Percentiles rank a stretch among this genome's conserved stretches.
phyloP scores from a whole-genome alignment of 1,284 basidiomycete species.

The Leccinum pseudoinsigne region DNA sequence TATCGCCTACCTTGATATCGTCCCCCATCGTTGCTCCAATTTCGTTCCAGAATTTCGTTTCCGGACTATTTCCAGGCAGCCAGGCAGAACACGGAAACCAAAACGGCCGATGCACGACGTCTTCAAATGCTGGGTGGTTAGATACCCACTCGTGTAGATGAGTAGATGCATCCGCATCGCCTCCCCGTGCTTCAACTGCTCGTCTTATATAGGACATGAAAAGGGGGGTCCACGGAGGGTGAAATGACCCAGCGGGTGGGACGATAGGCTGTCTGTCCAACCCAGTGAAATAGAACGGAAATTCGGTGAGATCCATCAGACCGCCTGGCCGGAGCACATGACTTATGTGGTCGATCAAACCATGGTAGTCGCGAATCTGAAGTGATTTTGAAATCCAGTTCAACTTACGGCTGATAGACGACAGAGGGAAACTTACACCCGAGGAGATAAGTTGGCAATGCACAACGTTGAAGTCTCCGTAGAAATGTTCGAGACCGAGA shows the following conservation, averaged over 20 bases:
- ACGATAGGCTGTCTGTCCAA: constrained; percentile 45
- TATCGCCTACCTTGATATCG: constrained; percentile 40
- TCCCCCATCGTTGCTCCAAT: constrained; percentile 41
- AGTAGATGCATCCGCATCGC: constrained; percentile 57
- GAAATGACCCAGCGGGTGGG: constrained; percentile 40
- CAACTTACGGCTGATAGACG: constrained; percentile 9
- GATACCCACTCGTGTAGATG: constrained; percentile 54
- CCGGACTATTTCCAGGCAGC: constrained; percentile 34
- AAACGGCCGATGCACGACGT: constrained; percentile 52
- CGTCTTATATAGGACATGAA: constrained; percentile 55
- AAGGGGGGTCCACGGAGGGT: constrained; percentile 55
- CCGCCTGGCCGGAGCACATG: constrained; percentile 69
- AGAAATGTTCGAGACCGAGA: constrained; percentile 78
- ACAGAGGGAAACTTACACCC: constrained; percentile 50
- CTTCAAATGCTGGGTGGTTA: constrained; percentile 53
- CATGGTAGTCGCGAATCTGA: constrained; percentile 68
- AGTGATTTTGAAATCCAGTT: constrained; percentile 13
- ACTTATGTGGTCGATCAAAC: constrained; percentile 65
- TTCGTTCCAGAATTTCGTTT: constrained; percentile 33
- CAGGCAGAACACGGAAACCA: constrained; percentile 61
- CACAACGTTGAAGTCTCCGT: constrained; percentile 71
- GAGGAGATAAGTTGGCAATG: constrained; percentile 69
- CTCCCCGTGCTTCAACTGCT: constrained; percentile 57
- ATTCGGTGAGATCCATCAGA: constrained; percentile 64
- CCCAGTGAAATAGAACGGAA: constrained; percentile 65